phyloP scores from a whole-genome alignment of 2,329 filamentous ascomycete genomes.

The Diaporthe citri region DNA sequence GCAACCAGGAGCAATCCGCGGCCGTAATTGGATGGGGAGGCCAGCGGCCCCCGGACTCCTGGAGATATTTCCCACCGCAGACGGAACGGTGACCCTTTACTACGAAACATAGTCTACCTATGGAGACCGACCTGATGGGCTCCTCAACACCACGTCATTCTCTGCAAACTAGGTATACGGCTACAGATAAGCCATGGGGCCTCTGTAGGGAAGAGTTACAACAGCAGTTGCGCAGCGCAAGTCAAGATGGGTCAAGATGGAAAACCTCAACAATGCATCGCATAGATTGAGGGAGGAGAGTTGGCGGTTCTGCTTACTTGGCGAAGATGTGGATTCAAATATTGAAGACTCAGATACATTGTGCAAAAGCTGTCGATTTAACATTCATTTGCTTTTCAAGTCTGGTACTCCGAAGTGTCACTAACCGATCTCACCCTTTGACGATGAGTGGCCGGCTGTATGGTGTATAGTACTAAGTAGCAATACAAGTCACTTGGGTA shows the following conservation, averaged over 20 bases:
- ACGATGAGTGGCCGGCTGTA: background rate
- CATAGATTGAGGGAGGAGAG: background rate
- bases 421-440: background rate
- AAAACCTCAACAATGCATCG: background rate
- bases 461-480: background rate
- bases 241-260: no score
- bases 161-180: background rate
- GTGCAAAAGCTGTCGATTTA: background rate
- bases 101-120: no score
- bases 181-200: background rate
- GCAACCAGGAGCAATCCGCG: background rate
- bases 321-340: no score
- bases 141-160: background rate
- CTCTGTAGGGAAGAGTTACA: background rate
- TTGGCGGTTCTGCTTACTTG: background rate
- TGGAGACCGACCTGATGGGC: no score
- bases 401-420: background rate
- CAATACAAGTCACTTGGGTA: background rate
- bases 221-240: background rate
- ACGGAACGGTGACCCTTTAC: background rate
- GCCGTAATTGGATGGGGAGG: background rate
- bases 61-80: background rate
- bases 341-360: background rate
- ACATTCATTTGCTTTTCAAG: background rate
- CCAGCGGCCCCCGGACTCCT: background rate